phyloP scores from a whole-genome alignment of 2,329 filamentous ascomycete species.

The Sphaerulina vaccinii region DNA sequence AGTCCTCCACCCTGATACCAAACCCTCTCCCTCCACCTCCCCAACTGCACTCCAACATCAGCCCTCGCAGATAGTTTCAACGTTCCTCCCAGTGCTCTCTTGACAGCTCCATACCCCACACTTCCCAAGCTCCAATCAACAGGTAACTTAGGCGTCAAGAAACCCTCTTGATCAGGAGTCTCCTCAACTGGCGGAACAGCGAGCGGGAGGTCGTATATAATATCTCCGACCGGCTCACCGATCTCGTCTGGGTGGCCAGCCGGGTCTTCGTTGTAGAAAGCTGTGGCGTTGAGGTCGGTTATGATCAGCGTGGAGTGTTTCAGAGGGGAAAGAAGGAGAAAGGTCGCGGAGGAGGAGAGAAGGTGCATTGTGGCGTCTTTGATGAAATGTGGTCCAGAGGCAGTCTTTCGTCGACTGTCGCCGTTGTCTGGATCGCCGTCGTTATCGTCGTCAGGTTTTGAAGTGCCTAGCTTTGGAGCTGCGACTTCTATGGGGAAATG shows the following conservation, averaged over 20 bases:
- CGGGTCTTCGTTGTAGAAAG: slow-evolving; percentile 66
- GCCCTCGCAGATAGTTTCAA: slow-evolving; percentile 78
- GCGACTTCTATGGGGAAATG: slow-evolving; percentile 68
- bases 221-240: slow-evolving; percentile 60
- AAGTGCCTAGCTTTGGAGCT: slow-evolving; percentile 66
- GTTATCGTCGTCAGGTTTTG: slow-evolving; percentile 36
- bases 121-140: slow-evolving; percentile 76
- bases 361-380: slow-evolving; percentile 82
- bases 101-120: slow-evolving; percentile 79
- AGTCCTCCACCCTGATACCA: slow-evolving; percentile 52
- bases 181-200: slow-evolving; percentile 61
- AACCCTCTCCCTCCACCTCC: slow-evolving; percentile 67
- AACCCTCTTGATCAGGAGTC: slow-evolving; percentile 52
- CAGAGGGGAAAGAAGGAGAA: slow-evolving; percentile 78
- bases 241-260: neutral
- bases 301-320: slow-evolving; percentile 70
- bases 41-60: slow-evolving; percentile 70
- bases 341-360: slow-evolving; percentile 80
- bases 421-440: slow-evolving; percentile 39
- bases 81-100: slow-evolving; percentile 73
- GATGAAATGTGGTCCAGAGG: slow-evolving; percentile 66
- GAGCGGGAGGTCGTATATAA: slow-evolving; percentile 72
- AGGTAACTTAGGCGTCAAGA: slow-evolving; percentile 71
- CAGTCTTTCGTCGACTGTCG: slow-evolving; percentile 47
- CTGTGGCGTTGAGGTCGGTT: slow-evolving; percentile 77